Evolutionary conservation across 2,329 filamentous ascomycete genomes (phyloP).

Genomic region (Clarireedia paspali): DNA sequence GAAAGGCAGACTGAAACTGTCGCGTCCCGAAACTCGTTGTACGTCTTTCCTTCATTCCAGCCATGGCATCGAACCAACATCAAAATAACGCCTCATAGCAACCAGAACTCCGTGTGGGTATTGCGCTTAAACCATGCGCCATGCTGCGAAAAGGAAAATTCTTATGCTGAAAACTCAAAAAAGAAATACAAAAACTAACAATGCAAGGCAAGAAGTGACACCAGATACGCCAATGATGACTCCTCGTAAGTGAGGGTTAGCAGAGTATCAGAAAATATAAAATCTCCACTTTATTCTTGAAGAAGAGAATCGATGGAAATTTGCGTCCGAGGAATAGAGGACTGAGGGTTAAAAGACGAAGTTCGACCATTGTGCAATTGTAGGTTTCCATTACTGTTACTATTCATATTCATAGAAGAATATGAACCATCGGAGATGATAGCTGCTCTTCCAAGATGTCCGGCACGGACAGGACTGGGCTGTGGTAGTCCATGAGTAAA

Average conservation of each 20-base stretch:
- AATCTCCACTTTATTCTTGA: neutral
- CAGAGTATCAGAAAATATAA: too few species aligned
- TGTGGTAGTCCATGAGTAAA: neutral
- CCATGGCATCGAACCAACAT: too few species aligned
- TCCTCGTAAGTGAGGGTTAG: too few species aligned
- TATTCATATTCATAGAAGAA: neutral
- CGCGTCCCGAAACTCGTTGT: too few species aligned
- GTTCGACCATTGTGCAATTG: neutral
- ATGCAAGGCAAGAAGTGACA: neutral
- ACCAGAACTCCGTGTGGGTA: neutral
- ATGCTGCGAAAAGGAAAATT: neutral
- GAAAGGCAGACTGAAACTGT: too few species aligned
- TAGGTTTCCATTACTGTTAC: neutral
- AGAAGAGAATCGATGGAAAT: constrained; percentile 8
- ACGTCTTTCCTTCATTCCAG: too few species aligned
- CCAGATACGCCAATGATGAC: neutral
- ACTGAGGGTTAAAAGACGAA: neutral
- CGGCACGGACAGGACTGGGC: neutral
- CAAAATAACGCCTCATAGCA: neutral
- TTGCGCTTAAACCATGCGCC: neutral
- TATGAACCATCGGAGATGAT: neutral
- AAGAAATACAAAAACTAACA: neutral
- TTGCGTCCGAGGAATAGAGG: neutral
- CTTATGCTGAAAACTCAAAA: neutral
- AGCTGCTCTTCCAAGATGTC: neutral